These are phyloP conservation scores for Tylopilus felleus DNA, from an alignment of 768 basidiomycete species.

Conservation along the genomic window DNA sequence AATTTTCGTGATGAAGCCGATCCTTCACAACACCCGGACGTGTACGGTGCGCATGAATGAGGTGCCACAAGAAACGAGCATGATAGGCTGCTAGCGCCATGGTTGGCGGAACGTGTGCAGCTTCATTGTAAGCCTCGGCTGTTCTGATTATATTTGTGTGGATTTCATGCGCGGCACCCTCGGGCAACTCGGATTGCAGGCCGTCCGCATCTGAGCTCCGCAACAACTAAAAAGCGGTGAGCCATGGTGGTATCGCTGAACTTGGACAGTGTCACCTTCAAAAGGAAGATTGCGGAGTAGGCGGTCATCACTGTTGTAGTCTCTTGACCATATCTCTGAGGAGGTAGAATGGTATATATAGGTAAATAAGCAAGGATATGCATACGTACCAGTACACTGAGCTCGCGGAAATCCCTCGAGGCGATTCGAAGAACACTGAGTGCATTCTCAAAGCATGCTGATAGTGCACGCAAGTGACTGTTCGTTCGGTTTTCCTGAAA, in stretches of 20 bases:
- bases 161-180: conserved; percentile 61
- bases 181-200: conserved; percentile 56
- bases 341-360: not conserved
- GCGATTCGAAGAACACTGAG: conserved; percentile 68
- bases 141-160: conserved; percentile 62
- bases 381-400: conserved; percentile 66
- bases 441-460: conserved; percentile 72
- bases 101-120: conserved; percentile 56
- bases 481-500: conserved; percentile 53
- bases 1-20: conserved; percentile 37
- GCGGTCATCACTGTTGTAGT: conserved; percentile 84
- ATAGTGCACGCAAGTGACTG: conserved; percentile 65
- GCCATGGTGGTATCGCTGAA: not conserved
- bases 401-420: conserved; percentile 65
- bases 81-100: conserved; percentile 72
- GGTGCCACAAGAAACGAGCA: conserved; percentile 70
- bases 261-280: conserved; percentile 51
- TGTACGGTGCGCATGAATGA: conserved; percentile 59
- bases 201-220: conserved; percentile 60
- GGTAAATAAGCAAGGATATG: conserved; percentile 31
- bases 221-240: conserved; percentile 49
- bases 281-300: conserved; percentile 76
- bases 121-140: conserved; percentile 76
- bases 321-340: conserved; percentile 80
- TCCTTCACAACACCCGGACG: conserved; percentile 41